phyloP scores from a whole-genome alignment of 2,329 filamentous ascomycete genomes.

The Beauveria caledonica region DNA sequence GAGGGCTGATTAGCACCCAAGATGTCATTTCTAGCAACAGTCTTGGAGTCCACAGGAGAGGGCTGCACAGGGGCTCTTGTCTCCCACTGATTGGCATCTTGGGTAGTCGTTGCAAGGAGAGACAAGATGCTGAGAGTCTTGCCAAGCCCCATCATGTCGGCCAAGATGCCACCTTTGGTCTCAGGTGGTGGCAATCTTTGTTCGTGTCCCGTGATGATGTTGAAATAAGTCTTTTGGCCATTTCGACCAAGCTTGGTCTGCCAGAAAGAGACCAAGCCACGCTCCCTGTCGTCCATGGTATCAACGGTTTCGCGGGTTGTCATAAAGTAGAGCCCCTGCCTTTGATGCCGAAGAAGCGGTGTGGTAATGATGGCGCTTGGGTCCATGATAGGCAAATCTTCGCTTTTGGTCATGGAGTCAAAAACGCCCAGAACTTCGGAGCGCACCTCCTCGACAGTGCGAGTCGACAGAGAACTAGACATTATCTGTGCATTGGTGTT shows the following conservation, averaged over 20 bases:
- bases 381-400: conserved; percentile 68
- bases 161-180: conserved; percentile 64
- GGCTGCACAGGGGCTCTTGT: conserved; percentile 42
- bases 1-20: conserved; percentile 28
- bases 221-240: conserved; percentile 58
- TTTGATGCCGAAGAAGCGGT: conserved; percentile 73
- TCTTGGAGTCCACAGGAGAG: conserved; percentile 32
- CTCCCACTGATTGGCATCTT: conserved; percentile 56
- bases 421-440: conserved; percentile 82
- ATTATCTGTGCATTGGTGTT: conserved; percentile 18
- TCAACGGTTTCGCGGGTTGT: conserved; percentile 62
- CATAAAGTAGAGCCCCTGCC: conserved; percentile 86
- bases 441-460: conserved; percentile 79
- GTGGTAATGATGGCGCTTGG: conserved; percentile 55
- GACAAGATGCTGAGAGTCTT: conserved; percentile 83
- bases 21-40: conserved; percentile 22
- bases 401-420: conserved; percentile 67
- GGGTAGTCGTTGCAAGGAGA: conserved; percentile 58
- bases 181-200: conserved; percentile 53
- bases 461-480: conserved; percentile 25
- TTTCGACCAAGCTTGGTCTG: conserved; percentile 44
- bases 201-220: conserved; percentile 74
- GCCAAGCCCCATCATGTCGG: conserved; percentile 84
- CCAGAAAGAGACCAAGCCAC: conserved; percentile 69
- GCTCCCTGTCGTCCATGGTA: conserved; percentile 48